Conservation (phyloP, 140 eudicot species). For the Stevia rebaudiana region DNA sequence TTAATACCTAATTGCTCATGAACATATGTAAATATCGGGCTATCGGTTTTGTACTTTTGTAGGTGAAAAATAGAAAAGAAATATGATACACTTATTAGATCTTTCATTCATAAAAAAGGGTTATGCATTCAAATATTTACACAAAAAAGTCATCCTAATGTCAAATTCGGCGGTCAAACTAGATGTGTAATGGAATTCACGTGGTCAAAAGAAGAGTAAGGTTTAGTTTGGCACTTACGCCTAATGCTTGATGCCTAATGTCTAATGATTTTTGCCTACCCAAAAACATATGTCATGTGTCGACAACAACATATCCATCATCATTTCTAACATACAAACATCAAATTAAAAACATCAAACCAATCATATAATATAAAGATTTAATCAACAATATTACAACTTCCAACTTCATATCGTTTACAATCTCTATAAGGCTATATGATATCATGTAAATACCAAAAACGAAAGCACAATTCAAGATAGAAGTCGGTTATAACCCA, state of each 20-base stretch:
- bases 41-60: background rate
- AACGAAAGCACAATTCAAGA: background rate
- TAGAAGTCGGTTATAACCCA: slow-evolving; percentile 47
- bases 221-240: slow-evolving; percentile 26
- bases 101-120: background rate
- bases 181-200: background rate
- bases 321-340: background rate
- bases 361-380: background rate
- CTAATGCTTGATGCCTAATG: slow-evolving; percentile 19
- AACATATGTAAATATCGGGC: background rate
- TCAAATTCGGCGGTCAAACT: too few species aligned
- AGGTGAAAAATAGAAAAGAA: background rate
- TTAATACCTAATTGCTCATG: background rate
- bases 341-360: background rate
- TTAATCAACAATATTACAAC: slow-evolving; percentile 6
- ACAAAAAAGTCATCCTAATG: background rate
- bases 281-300: slow-evolving; percentile 27
- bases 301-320: slow-evolving; percentile 7
- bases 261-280: slow-evolving; percentile 26
- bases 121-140: background rate
- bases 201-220: slow-evolving; percentile 8
- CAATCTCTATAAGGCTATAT: slow-evolving; percentile 1
- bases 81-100: background rate
- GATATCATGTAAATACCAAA: background rate
- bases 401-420: background rate